phyloP scores from a whole-genome alignment of 306 rosid genomes.

The Corylus americana region DNA sequence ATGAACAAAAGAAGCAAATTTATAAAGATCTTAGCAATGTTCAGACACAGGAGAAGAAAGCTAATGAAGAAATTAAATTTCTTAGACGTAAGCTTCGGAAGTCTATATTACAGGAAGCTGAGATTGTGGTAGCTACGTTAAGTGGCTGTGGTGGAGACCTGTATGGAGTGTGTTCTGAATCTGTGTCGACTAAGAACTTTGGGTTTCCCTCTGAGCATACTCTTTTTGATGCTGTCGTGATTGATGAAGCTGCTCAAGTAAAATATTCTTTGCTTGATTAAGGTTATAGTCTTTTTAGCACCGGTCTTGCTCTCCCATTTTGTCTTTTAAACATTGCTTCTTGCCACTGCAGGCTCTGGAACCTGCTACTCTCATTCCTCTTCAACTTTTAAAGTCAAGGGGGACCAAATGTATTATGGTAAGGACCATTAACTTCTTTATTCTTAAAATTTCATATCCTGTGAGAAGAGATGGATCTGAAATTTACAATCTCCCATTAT shows the following conservation, averaged over 20 bases:
- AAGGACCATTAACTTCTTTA: slow-evolving; percentile 25
- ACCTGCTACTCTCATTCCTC: slow-evolving; percentile 96
- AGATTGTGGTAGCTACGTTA: slow-evolving; percentile 84
- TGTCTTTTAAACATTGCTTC: slow-evolving; percentile 27
- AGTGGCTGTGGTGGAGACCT: slow-evolving; percentile 96
- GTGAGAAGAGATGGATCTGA: slow-evolving; percentile 37
- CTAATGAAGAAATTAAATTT: slow-evolving; percentile 68
- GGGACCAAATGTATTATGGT: slow-evolving; percentile 92
- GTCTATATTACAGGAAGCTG: slow-evolving; percentile 89
- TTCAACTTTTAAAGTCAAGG: slow-evolving; percentile 85
- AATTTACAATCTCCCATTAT: slow-evolving; percentile 33
- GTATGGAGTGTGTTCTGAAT: slow-evolving; percentile 85
- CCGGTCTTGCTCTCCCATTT: slow-evolving; percentile 14
- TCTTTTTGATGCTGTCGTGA: slow-evolving; percentile 87
- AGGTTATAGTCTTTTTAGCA: slow-evolving; percentile 22
- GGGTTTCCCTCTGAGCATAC: slow-evolving; percentile 77
- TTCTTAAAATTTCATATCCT: slow-evolving; percentile 20
- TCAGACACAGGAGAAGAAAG: slow-evolving; percentile 79
- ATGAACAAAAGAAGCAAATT: slow-evolving; percentile 82
- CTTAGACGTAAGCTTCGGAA: slow-evolving; percentile 75
- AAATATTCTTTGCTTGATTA: slow-evolving; percentile 31
- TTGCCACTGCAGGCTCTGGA: slow-evolving; percentile 74
- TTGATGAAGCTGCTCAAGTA: slow-evolving; percentile 99
- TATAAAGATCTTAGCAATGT: slow-evolving; percentile 78
- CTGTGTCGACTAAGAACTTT: slow-evolving; percentile 67